Conservation (phyloP, 306 rosid species). For the Lupinus albus region DNA sequence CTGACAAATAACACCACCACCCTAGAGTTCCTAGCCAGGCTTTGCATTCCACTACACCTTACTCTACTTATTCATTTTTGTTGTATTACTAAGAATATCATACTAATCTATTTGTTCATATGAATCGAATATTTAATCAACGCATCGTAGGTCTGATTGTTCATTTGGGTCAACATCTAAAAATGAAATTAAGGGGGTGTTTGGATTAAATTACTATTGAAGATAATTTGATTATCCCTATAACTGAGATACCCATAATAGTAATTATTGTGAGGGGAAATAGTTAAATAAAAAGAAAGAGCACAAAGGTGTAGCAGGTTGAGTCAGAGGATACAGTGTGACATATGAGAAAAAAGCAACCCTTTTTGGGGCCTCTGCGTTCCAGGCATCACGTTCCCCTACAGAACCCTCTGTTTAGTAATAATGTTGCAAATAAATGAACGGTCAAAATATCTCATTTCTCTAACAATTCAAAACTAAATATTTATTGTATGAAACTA, state of each 20-base stretch:
- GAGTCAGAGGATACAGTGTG: constrained; percentile 12
- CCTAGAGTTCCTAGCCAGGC: neutral
- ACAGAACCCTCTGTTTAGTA: neutral
- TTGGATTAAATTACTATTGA: no score
- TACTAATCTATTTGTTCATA: no score
- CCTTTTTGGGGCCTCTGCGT: constrained; percentile 27
- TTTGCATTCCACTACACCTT: constrained; percentile 10
- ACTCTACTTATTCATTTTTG: neutral
- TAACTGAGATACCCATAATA: no score
- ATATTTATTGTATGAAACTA: no score
- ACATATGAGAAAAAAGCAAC: constrained; percentile 7
- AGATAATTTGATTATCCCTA: no score
- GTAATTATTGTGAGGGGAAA: neutral
- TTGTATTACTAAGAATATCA: no score
- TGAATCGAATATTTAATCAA: no score
- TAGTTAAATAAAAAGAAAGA: neutral
- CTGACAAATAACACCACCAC: constrained; percentile 40
- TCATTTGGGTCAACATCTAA: no score
- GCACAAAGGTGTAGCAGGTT: neutral
- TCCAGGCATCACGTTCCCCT: constrained; percentile 46
- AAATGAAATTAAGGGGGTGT: no score
- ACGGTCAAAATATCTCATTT: no score
- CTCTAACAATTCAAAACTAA: no score
- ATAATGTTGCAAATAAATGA: neutral
- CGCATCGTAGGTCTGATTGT: no score